These are phyloP conservation scores for Candida mattraensis DNA, from an alignment of 805 yeast genomes.

Conservation along the genomic window DNA sequence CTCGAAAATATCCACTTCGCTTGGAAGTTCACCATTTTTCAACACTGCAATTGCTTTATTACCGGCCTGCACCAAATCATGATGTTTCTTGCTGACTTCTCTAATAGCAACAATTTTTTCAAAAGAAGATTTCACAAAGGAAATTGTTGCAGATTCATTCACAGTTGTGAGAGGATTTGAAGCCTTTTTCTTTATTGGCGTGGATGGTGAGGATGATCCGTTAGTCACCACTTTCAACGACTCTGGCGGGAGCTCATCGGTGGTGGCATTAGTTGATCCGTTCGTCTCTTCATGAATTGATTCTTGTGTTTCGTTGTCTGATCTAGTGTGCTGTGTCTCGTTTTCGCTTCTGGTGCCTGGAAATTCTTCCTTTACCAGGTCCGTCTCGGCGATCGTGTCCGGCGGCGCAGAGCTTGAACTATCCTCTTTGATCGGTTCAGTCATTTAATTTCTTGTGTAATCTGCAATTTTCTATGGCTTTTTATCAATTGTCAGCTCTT, in stretches of 20 bases:
- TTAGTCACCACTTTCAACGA: no score
- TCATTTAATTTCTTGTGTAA: no score
- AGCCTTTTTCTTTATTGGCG: conserved; percentile 10
- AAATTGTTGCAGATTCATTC: conserved; percentile 31
- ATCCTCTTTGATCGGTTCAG: conserved; percentile 8
- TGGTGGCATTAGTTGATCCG: no score
- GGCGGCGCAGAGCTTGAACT: conserved; percentile 9
- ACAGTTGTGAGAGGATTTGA: conserved; percentile 15
- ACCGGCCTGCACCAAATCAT: conserved; percentile 36
- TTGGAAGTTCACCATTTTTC: conserved; percentile 40
- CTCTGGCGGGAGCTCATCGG: no score
- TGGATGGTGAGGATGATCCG: conserved; percentile 5
- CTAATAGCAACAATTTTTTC: conserved; percentile 32
- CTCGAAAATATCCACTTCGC: conserved; percentile 63
- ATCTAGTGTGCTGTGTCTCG: no score
- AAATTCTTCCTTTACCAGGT: background rate
- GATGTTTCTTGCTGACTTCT: conserved; percentile 43
- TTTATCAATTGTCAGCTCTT: no score
- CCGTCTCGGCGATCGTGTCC: no score
- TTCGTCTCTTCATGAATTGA: no score
- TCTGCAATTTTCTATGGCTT: no score
- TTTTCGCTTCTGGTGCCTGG: no score
- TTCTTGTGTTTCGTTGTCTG: no score
- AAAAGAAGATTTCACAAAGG: conserved; percentile 34
- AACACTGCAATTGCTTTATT: conserved; percentile 45